phyloP scores from a whole-genome alignment of 2,329 filamentous ascomycete genomes.

The Ascocoryne sarcoides region DNA sequence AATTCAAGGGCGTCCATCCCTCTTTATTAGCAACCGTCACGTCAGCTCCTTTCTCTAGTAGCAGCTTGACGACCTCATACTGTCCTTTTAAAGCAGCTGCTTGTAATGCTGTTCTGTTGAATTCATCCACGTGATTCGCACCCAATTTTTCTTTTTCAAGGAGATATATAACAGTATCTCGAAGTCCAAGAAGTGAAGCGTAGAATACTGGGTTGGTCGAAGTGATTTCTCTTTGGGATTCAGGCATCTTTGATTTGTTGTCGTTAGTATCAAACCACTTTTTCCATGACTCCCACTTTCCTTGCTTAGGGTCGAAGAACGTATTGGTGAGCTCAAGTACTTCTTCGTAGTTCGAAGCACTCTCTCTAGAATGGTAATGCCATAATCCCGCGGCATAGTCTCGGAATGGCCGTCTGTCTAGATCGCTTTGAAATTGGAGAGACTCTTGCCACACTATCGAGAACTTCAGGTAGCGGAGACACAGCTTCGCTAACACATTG shows the following conservation, averaged over 20 bases:
- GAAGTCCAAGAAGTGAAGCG: constrained; percentile 4
- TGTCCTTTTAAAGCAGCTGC: no score
- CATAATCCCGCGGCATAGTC: not conserved
- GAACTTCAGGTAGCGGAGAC: not conserved
- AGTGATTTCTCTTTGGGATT: constrained; percentile 2
- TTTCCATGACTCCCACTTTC: not conserved
- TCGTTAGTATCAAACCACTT: not conserved
- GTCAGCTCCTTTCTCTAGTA: constrained; percentile 14
- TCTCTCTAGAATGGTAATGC: not conserved
- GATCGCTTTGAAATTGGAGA: not conserved
- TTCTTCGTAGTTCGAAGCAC: not conserved
- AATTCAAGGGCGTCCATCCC: not conserved
- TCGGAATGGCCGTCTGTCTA: not conserved
- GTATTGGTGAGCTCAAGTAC: no score
- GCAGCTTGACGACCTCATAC: constrained; percentile 11
- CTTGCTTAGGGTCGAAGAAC: not conserved
- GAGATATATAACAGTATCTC: constrained; percentile 4
- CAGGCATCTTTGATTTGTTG: constrained; percentile 1
- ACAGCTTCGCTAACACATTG: not conserved
- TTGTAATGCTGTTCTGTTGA: no score
- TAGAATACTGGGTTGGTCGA: constrained; percentile 4
- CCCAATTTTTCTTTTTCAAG: constrained; percentile 4
- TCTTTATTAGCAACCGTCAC: not conserved
- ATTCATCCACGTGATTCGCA: no score
- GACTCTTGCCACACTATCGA: no score